Evolutionary conservation across 2,329 filamentous ascomycete species (phyloP), one percentile per base, ranked within the genome.

Genomic region (Paracorniculantispora psalliotae): DNA sequence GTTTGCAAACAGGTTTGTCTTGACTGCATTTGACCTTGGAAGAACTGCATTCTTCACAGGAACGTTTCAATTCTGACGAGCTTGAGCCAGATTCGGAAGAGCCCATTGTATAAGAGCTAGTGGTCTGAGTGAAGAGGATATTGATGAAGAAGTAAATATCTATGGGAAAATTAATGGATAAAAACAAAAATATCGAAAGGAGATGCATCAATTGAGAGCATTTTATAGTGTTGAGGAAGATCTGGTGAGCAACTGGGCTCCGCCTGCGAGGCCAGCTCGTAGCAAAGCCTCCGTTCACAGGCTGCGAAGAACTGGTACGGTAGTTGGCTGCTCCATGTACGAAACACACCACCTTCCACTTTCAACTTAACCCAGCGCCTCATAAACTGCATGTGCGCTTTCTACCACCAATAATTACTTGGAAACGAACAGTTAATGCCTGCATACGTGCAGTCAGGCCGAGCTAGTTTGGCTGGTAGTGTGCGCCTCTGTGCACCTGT

Each of bases 21-120:
- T 52, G 50, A 6, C 50, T 52, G 50, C 50, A 52, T 13, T 52
- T 52, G 50, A 52, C 33, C 43, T 52, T 52, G 21, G 50, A 52
- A 2, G 35, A 43, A 21, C 33, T 41, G 15, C 50, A 52, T 35
- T 52, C 50, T 21, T 52, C 50, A 35, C 50, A 52, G 35, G 50
- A 52, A 23, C 50, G 50, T 30, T 52, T 52, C 12, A 52, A 35
- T 6, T 41, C 50, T 2, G 50, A 52, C 35, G 33, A 30, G 10
- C 15, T 13, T 19, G 28, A 7, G 21, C 12, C 3, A n/a, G 21
- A 17, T 3, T 26, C 17, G 4, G 35, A 19, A 21, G 15, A 9
- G 19, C 35, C 50, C 50, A 52, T 52, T 19, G 30, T 23, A n/a
- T n/a, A n/a, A n/a, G 10, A 25, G 6, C 25, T 2, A 35, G 17